Evolutionary conservation across 2,329 filamentous ascomycete genomes (phyloP), one percentile per base, ranked within the genome.

Genomic region (Apiospora malaysiana): DNA sequence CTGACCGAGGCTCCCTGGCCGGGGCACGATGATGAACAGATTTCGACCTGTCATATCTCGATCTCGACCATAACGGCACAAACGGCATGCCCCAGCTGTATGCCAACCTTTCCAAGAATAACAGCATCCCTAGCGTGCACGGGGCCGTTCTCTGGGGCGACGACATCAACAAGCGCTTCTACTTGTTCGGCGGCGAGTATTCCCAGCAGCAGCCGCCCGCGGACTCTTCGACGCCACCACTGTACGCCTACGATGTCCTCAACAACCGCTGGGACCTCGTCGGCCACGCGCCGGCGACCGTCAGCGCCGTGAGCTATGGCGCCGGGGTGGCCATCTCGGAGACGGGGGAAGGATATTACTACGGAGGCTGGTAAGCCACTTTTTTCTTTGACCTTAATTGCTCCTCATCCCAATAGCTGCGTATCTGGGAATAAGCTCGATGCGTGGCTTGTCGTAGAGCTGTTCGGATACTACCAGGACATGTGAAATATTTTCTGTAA

Each of bases 131-230:
- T 0, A 79, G 73, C 69, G 79, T 81, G 1, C 75, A 79, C 68
- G 84, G 84, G 45, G 84, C 83, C 40, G 77, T 85, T 3, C 79
- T 91, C 16, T 92, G 89, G 89, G 82, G 85, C 9, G 90, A 92
- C 76, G 81, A 85, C 37, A 83, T 89, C 49, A 92, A 92, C 80
- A 90, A 91, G 76, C 83, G 85, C 59, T 85, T 92, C 68, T 91
- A 90, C 76, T 82, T 89, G 2, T 92, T 87, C 75, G 90, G 90
- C 14, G 90, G 90, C 65, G 87, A 91, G 73, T 88, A 85, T 74
- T 78, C 78, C 71, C 76, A 75, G 18, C 77, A 81, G 40, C 77
- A 82, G 2, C 86, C 88, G 0, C 80, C 82, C 47, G 77, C 83
- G 0, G 86, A 87, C 69, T 80, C 32, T 32, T 32, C 80, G 27